phyloP scores from a whole-genome alignment of 495 filamentous ascomycete genomes.

The Apiosordaria backusii region DNA sequence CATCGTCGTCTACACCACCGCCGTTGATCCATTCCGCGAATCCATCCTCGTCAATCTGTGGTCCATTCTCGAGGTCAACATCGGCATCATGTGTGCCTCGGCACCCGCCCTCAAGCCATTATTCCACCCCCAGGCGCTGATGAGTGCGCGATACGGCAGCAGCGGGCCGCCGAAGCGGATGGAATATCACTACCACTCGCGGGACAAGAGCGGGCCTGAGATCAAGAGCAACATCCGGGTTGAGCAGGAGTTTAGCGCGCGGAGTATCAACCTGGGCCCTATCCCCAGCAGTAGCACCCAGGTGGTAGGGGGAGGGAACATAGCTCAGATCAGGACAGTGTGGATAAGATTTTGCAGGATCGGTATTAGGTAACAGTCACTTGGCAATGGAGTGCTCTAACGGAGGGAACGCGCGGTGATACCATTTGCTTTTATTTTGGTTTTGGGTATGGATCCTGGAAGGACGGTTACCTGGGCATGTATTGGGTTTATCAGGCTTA shows the following conservation, averaged over 20 bases:
- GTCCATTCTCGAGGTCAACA: constrained; percentile 50
- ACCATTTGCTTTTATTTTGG: neutral
- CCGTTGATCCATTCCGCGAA: constrained; percentile 33
- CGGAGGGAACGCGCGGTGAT: neutral
- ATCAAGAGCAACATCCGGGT: constrained; percentile 5
- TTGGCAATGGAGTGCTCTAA: neutral
- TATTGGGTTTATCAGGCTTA: neutral
- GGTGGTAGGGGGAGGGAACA: neutral
- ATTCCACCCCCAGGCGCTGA: constrained; percentile 21
- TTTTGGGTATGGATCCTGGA: neutral
- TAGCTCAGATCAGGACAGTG: neutral
- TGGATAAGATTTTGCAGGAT: constrained; percentile 1
- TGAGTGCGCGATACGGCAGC: neutral
- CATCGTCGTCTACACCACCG: constrained; percentile 34
- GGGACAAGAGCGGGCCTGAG: neutral
- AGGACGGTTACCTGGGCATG: neutral
- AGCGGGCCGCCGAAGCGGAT: neutral
- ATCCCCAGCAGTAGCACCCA: constrained; percentile 3
- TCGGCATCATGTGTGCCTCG: constrained; percentile 50
- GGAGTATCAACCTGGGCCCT: neutral
- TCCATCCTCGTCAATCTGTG: constrained; percentile 38
- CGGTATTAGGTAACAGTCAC: neutral
- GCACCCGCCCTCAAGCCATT: constrained; percentile 46
- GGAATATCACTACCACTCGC: neutral
- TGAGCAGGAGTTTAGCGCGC: constrained; percentile 1